Conservation (phyloP, 2,329 filamentous ascomycete genomes). For the Cladobotryum protrusum region DNA sequence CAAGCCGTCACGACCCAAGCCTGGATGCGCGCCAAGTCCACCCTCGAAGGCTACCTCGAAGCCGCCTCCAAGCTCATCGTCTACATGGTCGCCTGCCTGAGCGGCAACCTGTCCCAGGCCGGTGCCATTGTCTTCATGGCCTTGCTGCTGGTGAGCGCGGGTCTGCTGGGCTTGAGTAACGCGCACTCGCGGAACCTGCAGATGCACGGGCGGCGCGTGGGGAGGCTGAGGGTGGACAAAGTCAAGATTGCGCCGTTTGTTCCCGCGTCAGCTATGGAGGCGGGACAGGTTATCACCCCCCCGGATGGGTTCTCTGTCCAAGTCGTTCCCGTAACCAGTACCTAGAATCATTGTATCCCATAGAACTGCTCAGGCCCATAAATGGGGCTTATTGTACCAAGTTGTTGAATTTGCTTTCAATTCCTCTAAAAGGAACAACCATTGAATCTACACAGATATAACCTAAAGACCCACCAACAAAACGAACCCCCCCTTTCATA, state of each 20-base stretch:
- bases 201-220: slow-evolving; percentile 42
- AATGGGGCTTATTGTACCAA: too few relatives aligned
- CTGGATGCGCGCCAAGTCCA: slow-evolving; percentile 49
- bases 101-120: slow-evolving; percentile 48
- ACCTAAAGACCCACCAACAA: too few relatives aligned
- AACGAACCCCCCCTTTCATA: too few relatives aligned
- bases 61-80: slow-evolving; percentile 51
- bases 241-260: slow-evolving; percentile 7
- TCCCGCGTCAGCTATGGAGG: slow-evolving; percentile 4
- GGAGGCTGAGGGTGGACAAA: slow-evolving; percentile 5
- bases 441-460: too few relatives aligned
- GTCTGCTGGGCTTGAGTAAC: slow-evolving; percentile 49
- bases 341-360: too few relatives aligned
- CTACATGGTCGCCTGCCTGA: slow-evolving; percentile 49
- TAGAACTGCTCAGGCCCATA: too few relatives aligned
- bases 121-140: slow-evolving; percentile 46
- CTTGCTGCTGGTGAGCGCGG: slow-evolving; percentile 47
- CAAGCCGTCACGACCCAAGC: slow-evolving; percentile 52
- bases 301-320: not conserved
- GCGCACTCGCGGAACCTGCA: slow-evolving; percentile 39
- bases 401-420: too few relatives aligned
- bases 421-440: too few relatives aligned
- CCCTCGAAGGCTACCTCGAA: slow-evolving; percentile 45
- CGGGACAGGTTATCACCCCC: not conserved
- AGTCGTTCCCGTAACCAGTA: not conserved